A percentile compares a stretch with the other conserved stretches of the same genome.
Evolutionary conservation across 2,329 filamentous ascomycete genomes (phyloP).

Genomic region (Zarea fungicola): DNA sequence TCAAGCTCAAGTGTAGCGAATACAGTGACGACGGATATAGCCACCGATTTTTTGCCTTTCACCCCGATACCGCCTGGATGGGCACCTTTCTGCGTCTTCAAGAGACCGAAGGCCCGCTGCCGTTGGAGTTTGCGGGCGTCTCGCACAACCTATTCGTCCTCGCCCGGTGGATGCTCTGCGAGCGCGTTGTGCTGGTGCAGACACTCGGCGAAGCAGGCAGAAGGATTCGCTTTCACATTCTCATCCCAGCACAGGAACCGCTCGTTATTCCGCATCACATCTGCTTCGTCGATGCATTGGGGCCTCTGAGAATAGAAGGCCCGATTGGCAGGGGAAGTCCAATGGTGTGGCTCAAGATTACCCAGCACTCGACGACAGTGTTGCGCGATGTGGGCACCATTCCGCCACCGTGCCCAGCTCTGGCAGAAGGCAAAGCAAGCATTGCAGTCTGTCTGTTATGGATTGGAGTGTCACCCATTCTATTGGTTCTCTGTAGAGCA

Average conservation of each 20-base stretch:
- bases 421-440: slow-evolving; percentile 1
- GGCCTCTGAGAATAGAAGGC: slow-evolving; percentile 8
- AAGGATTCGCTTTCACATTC: slow-evolving; percentile 8
- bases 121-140: slow-evolving; percentile 6
- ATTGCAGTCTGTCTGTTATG: neutral
- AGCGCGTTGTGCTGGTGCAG: slow-evolving; percentile 10
- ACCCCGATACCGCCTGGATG: slow-evolving; percentile 11
- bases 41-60: slow-evolving; percentile 13
- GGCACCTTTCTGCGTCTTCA: slow-evolving; percentile 8
- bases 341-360: slow-evolving; percentile 9
- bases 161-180: slow-evolving; percentile 13
- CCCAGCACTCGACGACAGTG: neutral
- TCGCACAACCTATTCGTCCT: slow-evolving; percentile 10
- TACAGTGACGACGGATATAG: neutral
- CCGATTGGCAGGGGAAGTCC: slow-evolving; percentile 3
- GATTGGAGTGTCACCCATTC: neutral
- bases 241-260: slow-evolving; percentile 6
- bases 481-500: neutral
- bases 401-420: slow-evolving; percentile 1
- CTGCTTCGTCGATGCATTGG: slow-evolving; percentile 1
- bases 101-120: slow-evolving; percentile 2
- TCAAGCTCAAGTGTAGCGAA: slow-evolving; percentile 7
- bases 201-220: slow-evolving; percentile 6
- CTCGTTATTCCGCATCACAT: slow-evolving; percentile 12
- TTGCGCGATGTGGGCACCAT: slow-evolving; percentile 10